phyloP scores from a whole-genome alignment of 331 rosid genomes.

The Ulmus americana region DNA sequence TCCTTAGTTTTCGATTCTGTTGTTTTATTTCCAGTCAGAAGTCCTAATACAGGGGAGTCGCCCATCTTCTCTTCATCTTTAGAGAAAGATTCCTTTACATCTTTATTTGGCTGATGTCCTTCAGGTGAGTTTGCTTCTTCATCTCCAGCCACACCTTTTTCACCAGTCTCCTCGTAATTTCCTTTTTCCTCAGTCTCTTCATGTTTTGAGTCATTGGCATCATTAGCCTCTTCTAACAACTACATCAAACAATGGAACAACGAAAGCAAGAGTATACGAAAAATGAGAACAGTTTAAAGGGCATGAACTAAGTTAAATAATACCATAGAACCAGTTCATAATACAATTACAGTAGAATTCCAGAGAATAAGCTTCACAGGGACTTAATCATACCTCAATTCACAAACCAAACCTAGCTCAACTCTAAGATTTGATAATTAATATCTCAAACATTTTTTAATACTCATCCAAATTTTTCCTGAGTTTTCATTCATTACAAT shows the following conservation, averaged over 20 bases:
- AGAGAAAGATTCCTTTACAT: conserved; percentile 37
- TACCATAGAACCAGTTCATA: no score
- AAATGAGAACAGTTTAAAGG: neutral
- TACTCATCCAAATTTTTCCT: no score
- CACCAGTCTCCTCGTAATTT: conserved; percentile 37
- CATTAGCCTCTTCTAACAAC: conserved; percentile 63
- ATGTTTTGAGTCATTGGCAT: conserved; percentile 41
- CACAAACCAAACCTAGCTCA: no score
- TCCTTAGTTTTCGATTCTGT: conserved; percentile 36
- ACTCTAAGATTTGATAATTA: no score
- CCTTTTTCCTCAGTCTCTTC: conserved; percentile 45
- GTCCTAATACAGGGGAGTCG: conserved; percentile 70
- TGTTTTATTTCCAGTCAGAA: conserved; percentile 44
- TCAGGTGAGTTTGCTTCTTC: conserved; percentile 40
- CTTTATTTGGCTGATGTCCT: conserved; percentile 39
- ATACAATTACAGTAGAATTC: no score
- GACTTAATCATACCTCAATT: no score
- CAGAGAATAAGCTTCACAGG: no score
- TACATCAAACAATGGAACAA: conserved; percentile 28
- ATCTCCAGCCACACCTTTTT: conserved; percentile 36
- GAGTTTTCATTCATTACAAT: no score
- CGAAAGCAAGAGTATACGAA: neutral
- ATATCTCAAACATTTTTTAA: no score
- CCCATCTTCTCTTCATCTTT: conserved; percentile 63
- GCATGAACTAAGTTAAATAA: no score